These are phyloP conservation scores for Thermothielavioides terrestris DNA, from an alignment of 495 filamentous ascomycete species.

Conservation along the genomic window DNA sequence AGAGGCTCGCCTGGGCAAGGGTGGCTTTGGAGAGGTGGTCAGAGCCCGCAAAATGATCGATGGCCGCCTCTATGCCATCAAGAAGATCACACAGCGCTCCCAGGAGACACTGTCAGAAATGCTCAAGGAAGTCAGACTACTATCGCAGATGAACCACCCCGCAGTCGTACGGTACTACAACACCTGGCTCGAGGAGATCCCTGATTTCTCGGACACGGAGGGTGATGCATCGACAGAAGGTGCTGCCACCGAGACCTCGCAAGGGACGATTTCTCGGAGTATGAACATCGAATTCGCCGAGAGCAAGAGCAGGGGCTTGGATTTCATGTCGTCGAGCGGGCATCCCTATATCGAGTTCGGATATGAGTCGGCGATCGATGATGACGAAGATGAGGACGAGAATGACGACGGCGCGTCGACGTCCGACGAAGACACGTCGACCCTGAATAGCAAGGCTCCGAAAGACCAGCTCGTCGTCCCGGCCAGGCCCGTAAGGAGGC, in stretches of 20 bases:
- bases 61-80: constrained; percentile 87
- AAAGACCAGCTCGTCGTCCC: constrained; percentile 15
- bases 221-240: constrained; percentile 53
- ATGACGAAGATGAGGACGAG: constrained; percentile 23
- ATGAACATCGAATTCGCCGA: constrained; percentile 54
- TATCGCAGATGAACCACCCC: constrained; percentile 88
- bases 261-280: constrained; percentile 19
- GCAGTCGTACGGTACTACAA: constrained; percentile 94
- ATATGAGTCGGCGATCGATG: constrained; percentile 57
- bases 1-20: constrained; percentile 78
- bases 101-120: constrained; percentile 73
- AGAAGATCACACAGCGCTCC: constrained; percentile 84
- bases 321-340: constrained; percentile 86
- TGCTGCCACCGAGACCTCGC: constrained; percentile 19
- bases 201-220: constrained; percentile 48
- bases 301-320: constrained; percentile 72
- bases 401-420: constrained; percentile 21
- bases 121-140: constrained; percentile 80
- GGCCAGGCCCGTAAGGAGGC: constrained; percentile 15
- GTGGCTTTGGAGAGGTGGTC: constrained; percentile 96
- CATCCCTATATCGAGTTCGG: constrained; percentile 75
- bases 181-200: constrained; percentile 77
- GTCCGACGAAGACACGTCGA: constrained; percentile 19
- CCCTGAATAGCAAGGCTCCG: constrained; percentile 2
- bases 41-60: constrained; percentile 91